Base-by-base conservation (phyloP, 192 early-diverging fungal species). In the Backusella parvicylindrica region DNA sequence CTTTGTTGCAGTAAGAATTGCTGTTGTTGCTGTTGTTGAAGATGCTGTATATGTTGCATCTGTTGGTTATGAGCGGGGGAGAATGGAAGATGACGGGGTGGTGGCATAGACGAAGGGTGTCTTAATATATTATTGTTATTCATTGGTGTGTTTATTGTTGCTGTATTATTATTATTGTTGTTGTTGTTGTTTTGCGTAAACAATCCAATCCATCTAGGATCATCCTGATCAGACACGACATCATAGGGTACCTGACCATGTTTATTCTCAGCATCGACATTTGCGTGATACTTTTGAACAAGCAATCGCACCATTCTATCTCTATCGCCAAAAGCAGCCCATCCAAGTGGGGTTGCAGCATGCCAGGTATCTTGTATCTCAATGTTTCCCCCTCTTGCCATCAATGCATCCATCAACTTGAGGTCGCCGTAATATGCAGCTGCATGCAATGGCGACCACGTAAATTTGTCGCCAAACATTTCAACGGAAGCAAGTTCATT, bases 341-440 rank as follows among this genome's bases (percentile, higher is more conserved):
- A 98, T 0, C 91, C 93, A 16, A 98, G 82, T n/a, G 96, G 92
- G 35, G 90, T 89, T 3, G 90, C 93, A 16, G 83, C 80, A 75
- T 96, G 91, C 91, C 94, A 92, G 1, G 95, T 95, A 79, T 98
- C 96, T 12, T 90, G 79, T 0, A 93, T 72, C 74, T 97, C 94
- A 28, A 97, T 81, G 50, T 95, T 78, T 6, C 93, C 95, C 12
- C 93, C 93, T 40, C 87, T 83, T 6, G 86, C 86, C 74, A 96
- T 86, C 13, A 98, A 87, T 23, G 87, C 76, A 66, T 87, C 82
- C 8, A 92, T 79, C 15, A 95, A 82, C 47, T 92, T 89, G 26
- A 85, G 77, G 30, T 91, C 81, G 8, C 95, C 95, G 79, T 89
- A 92, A 79, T 92, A 98, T 15, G 91, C 86, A 0, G 95, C 95